These are phyloP conservation scores for Dactylellina parvicollis DNA, from an alignment of 2,329 filamentous ascomycete species.

Conservation along the genomic window DNA sequence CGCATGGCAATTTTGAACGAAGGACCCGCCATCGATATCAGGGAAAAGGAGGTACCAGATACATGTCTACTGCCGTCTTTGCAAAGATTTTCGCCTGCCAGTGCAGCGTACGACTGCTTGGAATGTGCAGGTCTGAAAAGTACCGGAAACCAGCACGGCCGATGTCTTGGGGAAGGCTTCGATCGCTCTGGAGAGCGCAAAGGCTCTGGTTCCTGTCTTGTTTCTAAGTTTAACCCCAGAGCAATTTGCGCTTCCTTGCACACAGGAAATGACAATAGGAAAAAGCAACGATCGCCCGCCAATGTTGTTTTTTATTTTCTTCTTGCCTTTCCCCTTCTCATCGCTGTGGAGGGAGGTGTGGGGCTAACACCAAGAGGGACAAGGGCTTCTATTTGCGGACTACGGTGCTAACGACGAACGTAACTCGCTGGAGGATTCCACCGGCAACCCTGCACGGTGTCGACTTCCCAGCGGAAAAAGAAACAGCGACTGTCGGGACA, in stretches of 20 bases:
- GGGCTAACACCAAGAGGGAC: slow-evolving; percentile 29
- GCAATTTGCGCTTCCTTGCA: slow-evolving; percentile 55
- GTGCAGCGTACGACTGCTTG: slow-evolving; percentile 13
- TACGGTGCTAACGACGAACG: slow-evolving; percentile 30
- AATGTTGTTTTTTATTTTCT: slow-evolving; percentile 19
- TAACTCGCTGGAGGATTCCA: slow-evolving; percentile 47
- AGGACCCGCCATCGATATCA: slow-evolving; percentile 35
- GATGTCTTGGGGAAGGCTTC: slow-evolving; percentile 39
- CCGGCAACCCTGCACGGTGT: slow-evolving; percentile 22
- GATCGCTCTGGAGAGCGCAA: slow-evolving; percentile 49
- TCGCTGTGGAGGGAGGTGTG: slow-evolving; percentile 41
- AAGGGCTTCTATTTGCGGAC: slow-evolving; percentile 54
- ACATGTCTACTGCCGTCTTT: slow-evolving; percentile 36
- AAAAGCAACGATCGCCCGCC: slow-evolving; percentile 49
- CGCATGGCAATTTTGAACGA: slow-evolving; percentile 50
- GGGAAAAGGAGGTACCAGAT: slow-evolving; percentile 34
- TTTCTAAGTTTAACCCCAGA: slow-evolving; percentile 55
- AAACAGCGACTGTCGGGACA: slow-evolving; percentile 50
- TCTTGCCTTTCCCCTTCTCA: slow-evolving; percentile 32
- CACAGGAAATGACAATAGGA: slow-evolving; percentile 53
- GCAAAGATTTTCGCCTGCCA: slow-evolving; percentile 42
- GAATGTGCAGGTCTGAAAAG: slow-evolving; percentile 41
- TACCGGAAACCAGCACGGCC: slow-evolving; percentile 43
- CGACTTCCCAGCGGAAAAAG: slow-evolving; percentile 37
- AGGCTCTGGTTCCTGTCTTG: slow-evolving; percentile 48